Conservation (phyloP, 495 filamentous ascomycete species). For the Parathielavia hyrcaniae region DNA sequence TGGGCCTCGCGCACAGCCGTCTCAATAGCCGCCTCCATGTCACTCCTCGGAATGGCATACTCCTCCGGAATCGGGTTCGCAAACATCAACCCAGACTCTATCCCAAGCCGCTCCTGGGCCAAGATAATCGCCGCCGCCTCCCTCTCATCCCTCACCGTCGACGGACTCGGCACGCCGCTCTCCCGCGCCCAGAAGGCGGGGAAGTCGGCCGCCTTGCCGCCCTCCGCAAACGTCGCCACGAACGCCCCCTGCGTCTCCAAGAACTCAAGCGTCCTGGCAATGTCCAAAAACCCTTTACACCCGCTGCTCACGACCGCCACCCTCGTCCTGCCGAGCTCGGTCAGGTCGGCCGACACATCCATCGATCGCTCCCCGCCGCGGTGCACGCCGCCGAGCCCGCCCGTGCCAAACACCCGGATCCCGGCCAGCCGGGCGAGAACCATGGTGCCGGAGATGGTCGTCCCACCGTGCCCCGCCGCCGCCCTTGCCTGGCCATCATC, state of each 20-base stretch:
- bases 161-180: constrained; percentile 73
- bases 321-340: constrained; percentile 85
- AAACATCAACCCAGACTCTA: constrained; percentile 72
- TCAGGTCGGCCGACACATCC: constrained; percentile 93
- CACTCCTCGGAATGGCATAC: constrained; percentile 58
- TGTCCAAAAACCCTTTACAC: constrained; percentile 93
- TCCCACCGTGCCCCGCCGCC: constrained; percentile 87
- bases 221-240: constrained; percentile 80
- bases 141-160: constrained; percentile 60
- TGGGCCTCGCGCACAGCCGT: constrained; percentile 68
- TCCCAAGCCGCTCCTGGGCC: constrained; percentile 51
- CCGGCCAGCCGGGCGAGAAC: constrained; percentile 79
- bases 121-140: constrained; percentile 80
- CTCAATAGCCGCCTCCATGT: constrained; percentile 69
- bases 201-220: constrained; percentile 61
- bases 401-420: constrained; percentile 90
- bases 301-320: constrained; percentile 85
- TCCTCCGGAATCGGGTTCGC: constrained; percentile 79
- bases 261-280: constrained; percentile 84
- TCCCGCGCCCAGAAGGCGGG: constrained; percentile 87
- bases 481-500: constrained; percentile 44
- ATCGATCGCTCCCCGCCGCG: constrained; percentile 76
- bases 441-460: constrained; percentile 91
- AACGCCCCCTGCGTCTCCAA: constrained; percentile 88
- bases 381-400: constrained; percentile 82